These are phyloP conservation scores for Gastroboletus turbinatus DNA, from an alignment of 1,284 basidiomycete species.

Conservation along the genomic window DNA sequence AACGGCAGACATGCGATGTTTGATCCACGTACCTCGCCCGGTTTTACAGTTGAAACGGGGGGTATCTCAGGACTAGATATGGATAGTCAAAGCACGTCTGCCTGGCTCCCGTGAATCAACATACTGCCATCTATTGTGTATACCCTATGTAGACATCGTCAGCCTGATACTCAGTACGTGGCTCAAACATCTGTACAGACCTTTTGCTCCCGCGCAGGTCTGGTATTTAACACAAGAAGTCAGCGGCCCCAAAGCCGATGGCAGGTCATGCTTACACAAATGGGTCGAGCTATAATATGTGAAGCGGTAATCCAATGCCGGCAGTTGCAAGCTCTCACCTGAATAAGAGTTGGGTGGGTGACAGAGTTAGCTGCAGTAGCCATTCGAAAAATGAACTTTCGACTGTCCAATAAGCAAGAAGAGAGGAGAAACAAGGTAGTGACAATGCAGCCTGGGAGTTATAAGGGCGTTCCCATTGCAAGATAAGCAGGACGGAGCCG, in stretches of 20 bases:
- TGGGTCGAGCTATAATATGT: conserved; percentile 26
- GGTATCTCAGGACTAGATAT: conserved; percentile 63
- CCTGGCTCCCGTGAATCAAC: conserved; percentile 24
- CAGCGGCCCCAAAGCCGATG: not conserved
- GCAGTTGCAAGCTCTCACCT: conserved; percentile 11
- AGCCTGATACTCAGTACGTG: not conserved
- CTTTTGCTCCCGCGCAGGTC: conserved; percentile 64
- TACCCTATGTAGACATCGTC: conserved; percentile 40
- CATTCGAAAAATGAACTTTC: conserved; percentile 36
- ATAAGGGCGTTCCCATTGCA: conserved; percentile 6
- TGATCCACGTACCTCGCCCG: conserved; percentile 48
- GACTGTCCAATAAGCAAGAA: not conserved
- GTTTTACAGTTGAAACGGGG: conserved; percentile 61
- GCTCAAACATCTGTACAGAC: conserved; percentile 31
- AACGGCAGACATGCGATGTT: not conserved
- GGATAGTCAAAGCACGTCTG: not conserved
- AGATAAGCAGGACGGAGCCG: conserved; percentile 3
- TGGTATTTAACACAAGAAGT: not conserved
- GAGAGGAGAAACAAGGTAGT: not conserved
- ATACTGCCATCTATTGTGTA: conserved; percentile 77
- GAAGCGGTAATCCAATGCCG: not conserved
- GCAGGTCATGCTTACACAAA: conserved; percentile 24
- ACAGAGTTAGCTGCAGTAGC: conserved; percentile 59
- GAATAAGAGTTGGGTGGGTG: conserved; percentile 51
- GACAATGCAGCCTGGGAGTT: not conserved